Evolutionary conservation across 805 yeast genomes (phyloP).

Genomic region (Peterozyma toletana): DNA sequence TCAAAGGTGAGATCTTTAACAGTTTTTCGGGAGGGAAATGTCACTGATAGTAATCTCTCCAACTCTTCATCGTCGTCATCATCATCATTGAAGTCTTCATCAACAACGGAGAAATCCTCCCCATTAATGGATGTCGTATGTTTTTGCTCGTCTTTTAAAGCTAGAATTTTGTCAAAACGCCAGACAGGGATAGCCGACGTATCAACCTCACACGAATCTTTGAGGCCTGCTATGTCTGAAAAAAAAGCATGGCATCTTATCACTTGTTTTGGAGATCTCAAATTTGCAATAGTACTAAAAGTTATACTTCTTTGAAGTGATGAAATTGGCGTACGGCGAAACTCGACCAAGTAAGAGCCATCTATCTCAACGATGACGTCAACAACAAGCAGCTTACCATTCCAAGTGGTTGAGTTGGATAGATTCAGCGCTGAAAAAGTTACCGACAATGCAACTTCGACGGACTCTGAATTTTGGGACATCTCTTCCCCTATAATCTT

Average conservation of each 20-base stretch:
- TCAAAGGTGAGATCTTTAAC: neutral
- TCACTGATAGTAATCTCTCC: slow-evolving; percentile 4
- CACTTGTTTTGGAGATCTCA: slow-evolving; percentile 13
- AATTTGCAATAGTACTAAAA: slow-evolving; percentile 18
- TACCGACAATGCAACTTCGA: slow-evolving; percentile 14
- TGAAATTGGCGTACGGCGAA: slow-evolving; percentile 28
- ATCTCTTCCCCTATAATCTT: slow-evolving; percentile 11
- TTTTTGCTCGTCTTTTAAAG: neutral
- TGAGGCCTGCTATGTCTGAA: slow-evolving; percentile 31
- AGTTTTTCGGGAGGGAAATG: slow-evolving; percentile 2
- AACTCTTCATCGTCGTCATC: slow-evolving; percentile 13
- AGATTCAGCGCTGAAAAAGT: slow-evolving; percentile 13
- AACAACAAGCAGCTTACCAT: slow-evolving; percentile 22
- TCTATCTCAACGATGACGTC: slow-evolving; percentile 21
- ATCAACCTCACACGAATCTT: slow-evolving; percentile 1
- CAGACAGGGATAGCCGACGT: neutral
- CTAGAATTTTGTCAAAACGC: slow-evolving; percentile 1
- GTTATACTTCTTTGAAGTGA: slow-evolving; percentile 17
- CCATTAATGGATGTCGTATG: slow-evolving; percentile 6
- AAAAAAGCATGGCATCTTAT: slow-evolving; percentile 25
- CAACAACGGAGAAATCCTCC: slow-evolving; percentile 14
- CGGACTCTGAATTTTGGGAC: neutral
- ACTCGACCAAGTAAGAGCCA: slow-evolving; percentile 29
- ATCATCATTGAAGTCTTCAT: slow-evolving; percentile 22
- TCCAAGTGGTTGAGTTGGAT: slow-evolving; percentile 21